These are phyloP conservation scores for Gaeumannomyces sp. DNA, from an alignment of 2,329 filamentous ascomycete genomes.

Conservation along the genomic window DNA sequence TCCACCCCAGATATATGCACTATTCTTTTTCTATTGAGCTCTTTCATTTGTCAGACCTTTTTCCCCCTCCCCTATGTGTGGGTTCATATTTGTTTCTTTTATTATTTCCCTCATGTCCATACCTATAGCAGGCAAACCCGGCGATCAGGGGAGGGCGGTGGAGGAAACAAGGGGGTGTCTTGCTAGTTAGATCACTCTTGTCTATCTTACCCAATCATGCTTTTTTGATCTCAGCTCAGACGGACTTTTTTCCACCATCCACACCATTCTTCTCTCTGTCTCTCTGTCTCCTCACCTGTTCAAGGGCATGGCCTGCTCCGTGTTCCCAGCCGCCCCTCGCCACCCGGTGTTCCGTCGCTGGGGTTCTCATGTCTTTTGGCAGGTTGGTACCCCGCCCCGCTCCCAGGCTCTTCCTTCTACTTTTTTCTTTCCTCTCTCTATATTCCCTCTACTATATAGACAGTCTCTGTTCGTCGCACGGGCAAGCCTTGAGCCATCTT, in stretches of 20 bases:
- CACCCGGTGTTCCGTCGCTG: neutral
- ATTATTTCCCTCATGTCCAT: neutral
- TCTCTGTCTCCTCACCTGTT: too few species aligned
- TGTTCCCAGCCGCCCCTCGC: neutral
- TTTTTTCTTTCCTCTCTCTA: neutral
- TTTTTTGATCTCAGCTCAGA: neutral
- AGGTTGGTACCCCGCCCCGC: neutral
- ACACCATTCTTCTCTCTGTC: too few species aligned
- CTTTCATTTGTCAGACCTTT: neutral
- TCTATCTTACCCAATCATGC: neutral
- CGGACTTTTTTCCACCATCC: neutral
- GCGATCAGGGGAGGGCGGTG: neutral
- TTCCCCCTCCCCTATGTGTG: too few species aligned
- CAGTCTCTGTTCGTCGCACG: neutral
- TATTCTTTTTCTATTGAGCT: neutral
- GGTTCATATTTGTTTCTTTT: too few species aligned
- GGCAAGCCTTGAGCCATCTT: neutral
- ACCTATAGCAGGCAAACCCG: neutral
- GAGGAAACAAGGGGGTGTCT: neutral
- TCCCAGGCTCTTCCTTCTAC: neutral
- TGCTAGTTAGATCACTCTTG: neutral
- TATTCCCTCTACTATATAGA: neutral
- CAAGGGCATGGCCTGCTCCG: neutral
- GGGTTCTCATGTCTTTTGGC: neutral
- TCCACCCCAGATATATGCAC: neutral